phyloP scores from a whole-genome alignment of 345 rosid species.

The Leavenworthia alabamica region DNA sequence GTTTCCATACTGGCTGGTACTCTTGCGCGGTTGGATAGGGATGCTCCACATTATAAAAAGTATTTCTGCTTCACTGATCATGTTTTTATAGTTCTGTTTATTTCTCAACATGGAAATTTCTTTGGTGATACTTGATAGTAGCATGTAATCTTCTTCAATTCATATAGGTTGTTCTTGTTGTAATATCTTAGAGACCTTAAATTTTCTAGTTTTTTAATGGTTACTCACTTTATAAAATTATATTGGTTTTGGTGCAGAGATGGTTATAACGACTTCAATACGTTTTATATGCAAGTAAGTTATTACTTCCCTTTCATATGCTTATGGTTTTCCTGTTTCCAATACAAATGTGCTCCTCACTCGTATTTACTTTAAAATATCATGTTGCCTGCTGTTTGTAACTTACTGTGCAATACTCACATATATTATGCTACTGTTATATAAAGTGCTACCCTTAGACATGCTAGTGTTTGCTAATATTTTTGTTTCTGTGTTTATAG shows the following conservation, averaged over 20 bases:
- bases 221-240: not conserved
- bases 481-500: slow-evolving; percentile 34
- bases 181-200: not conserved
- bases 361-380: not conserved
- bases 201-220: not conserved
- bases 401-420: slow-evolving; percentile 1
- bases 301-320: not conserved
- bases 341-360: not conserved
- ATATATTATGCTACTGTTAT: not conserved
- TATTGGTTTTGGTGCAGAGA: slow-evolving; percentile 62
- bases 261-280: slow-evolving; percentile 98
- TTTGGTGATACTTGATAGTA: not conserved
- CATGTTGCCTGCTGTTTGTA: slow-evolving; percentile 1
- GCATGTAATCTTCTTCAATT: not conserved
- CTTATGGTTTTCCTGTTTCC: not conserved
- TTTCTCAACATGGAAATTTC: not conserved
- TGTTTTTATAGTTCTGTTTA: slow-evolving; percentile 9
- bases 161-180: not conserved
- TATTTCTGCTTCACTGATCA: slow-evolving; percentile 31
- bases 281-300: slow-evolving; percentile 97
- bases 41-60: slow-evolving; percentile 88
- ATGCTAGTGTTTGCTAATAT: slow-evolving; percentile 3
- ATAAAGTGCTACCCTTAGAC: not conserved
- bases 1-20: slow-evolving; percentile 96
- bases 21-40: slow-evolving; percentile 92